Conservation (phyloP, 2,329 filamentous ascomycete genomes). For the Chaetomiaceae sp. region DNA sequence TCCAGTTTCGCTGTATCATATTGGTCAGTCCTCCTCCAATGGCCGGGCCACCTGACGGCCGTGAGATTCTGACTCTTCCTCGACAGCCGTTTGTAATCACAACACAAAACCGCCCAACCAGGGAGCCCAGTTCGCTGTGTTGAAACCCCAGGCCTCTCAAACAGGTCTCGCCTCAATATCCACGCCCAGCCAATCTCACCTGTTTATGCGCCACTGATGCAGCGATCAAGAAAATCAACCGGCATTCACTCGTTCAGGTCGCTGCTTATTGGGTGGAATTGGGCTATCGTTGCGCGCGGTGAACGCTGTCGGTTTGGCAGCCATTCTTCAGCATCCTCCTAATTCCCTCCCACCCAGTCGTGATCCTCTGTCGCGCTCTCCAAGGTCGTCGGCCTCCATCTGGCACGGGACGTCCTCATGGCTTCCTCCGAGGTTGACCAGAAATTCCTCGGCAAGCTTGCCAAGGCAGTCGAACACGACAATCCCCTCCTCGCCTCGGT, state of each 20-base stretch:
- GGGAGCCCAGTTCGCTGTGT: background rate
- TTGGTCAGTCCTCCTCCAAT: conserved; percentile 36
- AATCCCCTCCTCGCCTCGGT: conserved; percentile 75
- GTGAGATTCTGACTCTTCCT: conserved; percentile 16
- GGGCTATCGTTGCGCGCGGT: conserved; percentile 3
- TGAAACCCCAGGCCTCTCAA: conserved; percentile 23
- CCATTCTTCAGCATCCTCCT: background rate
- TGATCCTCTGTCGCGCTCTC: background rate
- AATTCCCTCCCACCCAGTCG: background rate
- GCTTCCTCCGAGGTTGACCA: conserved; percentile 96
- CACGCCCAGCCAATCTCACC: background rate
- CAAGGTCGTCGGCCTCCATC: background rate
- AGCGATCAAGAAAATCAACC: conserved; percentile 7
- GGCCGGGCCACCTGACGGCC: conserved; percentile 4
- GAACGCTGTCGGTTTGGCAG: background rate
- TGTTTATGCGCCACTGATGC: conserved; percentile 13
- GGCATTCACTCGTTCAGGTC: conserved; percentile 16
- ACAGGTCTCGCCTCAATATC: conserved; percentile 11
- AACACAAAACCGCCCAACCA: conserved; percentile 6
- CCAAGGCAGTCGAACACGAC: conserved; percentile 68
- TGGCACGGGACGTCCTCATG: conserved; percentile 49
- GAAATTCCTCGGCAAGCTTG: conserved; percentile 89
- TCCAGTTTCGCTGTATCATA: conserved; percentile 35
- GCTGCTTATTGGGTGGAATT: conserved; percentile 12
- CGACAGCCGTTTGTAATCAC: conserved; percentile 22